Base-by-base conservation (phyloP, 2,329 filamentous ascomycete species). In the Rhinocladiella similis region DNA sequence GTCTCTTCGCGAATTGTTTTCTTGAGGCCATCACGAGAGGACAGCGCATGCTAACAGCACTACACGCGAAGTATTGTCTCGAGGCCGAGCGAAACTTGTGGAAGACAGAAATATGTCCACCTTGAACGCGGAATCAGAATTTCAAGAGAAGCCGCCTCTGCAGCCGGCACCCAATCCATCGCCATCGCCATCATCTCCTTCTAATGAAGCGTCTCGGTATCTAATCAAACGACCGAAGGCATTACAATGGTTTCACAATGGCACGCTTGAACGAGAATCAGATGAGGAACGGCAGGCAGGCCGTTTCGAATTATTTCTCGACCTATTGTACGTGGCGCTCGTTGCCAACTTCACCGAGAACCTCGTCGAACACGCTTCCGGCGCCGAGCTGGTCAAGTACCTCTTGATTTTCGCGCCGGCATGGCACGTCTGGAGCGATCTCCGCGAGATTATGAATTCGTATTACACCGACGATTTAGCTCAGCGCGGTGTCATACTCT, bases 361-460 rank as follows among this genome's bases (percentile, higher is more conserved):
- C 36, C 70, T 80, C 14, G 73, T 73, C 22, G 77, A 80, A 56
- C 68, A 78, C 46, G 72, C 77, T 7, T 69, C 75, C 22, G 76
- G 76, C 19, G 65, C 66, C 18, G 72, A 75, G 33, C 69, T 80
- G 4, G 73, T 73, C 50, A 79, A 80, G 65, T 80, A 78, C 63
- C 70, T 80, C 25, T 71, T 80, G 43, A 76, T 78, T 36, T 76
- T 79, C 36, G 70, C 75, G 6, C 76, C 76, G 9, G 76, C 77
- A 12, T 55, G 56, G 56, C 74, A 80, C 57, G 75, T 80, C 47
- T 80, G 77, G 78, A 72, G 70, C 39, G 78, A 80, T 57, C 68
- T 79, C 16, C 74, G 77, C 57, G 77, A 80, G 65, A 68, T 80
- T 54, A 80, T 80, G 76, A 80, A 80, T 65, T 77, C 75, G 6